These are phyloP conservation scores for Daldinia sp. DNA, from an alignment of 2,329 filamentous ascomycete species.

Conservation along the genomic window DNA sequence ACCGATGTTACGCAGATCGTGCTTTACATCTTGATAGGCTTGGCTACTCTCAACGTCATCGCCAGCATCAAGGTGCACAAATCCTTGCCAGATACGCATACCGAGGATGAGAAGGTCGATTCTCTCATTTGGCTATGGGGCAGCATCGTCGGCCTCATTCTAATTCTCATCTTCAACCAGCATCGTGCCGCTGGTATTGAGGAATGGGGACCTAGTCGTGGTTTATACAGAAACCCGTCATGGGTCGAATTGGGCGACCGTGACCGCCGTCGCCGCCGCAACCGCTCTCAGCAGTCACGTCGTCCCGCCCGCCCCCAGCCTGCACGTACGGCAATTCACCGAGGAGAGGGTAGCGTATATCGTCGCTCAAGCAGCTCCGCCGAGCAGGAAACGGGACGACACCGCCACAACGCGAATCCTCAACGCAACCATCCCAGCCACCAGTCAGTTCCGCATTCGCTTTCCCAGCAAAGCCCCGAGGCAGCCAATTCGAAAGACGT, in stretches of 20 bases:
- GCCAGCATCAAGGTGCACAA: background rate
- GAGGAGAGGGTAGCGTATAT: background rate
- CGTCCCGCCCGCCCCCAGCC: background rate
- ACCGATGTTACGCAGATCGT: background rate
- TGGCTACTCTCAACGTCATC: background rate
- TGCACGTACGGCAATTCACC: background rate
- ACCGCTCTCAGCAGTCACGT: background rate
- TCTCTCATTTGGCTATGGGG: background rate
- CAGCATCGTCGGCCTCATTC: background rate
- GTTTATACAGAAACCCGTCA: background rate
- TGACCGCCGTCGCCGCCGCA: background rate
- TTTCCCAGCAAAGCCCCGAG: background rate
- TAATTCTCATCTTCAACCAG: conserved; percentile 6
- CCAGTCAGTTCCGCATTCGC: background rate
- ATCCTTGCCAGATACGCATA: background rate
- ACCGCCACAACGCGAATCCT: background rate
- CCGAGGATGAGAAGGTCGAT: background rate
- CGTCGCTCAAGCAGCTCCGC: background rate
- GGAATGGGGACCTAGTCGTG: background rate
- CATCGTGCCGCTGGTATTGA: background rate
- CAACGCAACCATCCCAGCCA: background rate
- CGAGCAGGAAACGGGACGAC: background rate
- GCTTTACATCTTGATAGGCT: background rate
- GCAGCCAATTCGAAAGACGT: background rate
- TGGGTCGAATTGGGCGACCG: conserved; percentile 6